phyloP scores from a whole-genome alignment of 2,329 filamentous ascomycete genomes.

The Phyllosticta citrichinensis region DNA sequence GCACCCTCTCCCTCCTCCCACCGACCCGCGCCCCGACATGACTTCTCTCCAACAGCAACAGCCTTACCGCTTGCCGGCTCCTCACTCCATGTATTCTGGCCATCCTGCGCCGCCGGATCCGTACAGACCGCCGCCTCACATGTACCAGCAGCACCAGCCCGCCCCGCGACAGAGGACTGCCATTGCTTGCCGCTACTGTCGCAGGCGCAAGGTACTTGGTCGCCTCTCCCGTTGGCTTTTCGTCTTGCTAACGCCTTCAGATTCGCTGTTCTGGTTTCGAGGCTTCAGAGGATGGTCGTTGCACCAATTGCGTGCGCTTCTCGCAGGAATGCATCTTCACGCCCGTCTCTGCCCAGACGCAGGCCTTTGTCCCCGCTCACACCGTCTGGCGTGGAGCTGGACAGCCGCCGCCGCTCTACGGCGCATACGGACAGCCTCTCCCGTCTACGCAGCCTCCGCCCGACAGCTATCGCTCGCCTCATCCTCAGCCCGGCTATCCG shows the following conservation, averaged over 20 bases:
- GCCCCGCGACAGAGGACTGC: slow-evolving; percentile 51
- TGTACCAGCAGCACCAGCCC: slow-evolving; percentile 34
- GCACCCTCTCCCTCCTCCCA: slow-evolving; percentile 17
- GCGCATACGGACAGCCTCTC: slow-evolving; percentile 41
- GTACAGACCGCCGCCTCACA: slow-evolving; percentile 31
- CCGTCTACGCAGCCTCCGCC: slow-evolving; percentile 17
- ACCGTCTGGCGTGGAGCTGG: slow-evolving; percentile 46
- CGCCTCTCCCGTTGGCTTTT: neutral
- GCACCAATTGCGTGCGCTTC: slow-evolving; percentile 63
- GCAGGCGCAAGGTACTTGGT: slow-evolving; percentile 46
- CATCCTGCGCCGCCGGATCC: slow-evolving; percentile 30
- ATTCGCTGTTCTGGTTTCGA: slow-evolving; percentile 70
- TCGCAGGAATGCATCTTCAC: slow-evolving; percentile 71
- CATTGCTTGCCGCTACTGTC: slow-evolving; percentile 51
- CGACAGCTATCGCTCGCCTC: slow-evolving; percentile 20
- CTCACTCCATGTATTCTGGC: slow-evolving; percentile 35
- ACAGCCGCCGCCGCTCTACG: slow-evolving; percentile 39
- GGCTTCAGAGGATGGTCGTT: slow-evolving; percentile 59
- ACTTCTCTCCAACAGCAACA: slow-evolving; percentile 34
- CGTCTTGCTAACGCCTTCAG: slow-evolving; percentile 32
- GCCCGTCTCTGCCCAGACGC: slow-evolving; percentile 62
- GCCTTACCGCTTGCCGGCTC: slow-evolving; percentile 35
- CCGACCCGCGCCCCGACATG: slow-evolving; percentile 35
- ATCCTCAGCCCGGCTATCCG: slow-evolving; percentile 32
- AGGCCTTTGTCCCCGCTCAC: slow-evolving; percentile 64